Conservation (phyloP, 1,139 yeast genomes). For the Nematodospora anomalae region DNA sequence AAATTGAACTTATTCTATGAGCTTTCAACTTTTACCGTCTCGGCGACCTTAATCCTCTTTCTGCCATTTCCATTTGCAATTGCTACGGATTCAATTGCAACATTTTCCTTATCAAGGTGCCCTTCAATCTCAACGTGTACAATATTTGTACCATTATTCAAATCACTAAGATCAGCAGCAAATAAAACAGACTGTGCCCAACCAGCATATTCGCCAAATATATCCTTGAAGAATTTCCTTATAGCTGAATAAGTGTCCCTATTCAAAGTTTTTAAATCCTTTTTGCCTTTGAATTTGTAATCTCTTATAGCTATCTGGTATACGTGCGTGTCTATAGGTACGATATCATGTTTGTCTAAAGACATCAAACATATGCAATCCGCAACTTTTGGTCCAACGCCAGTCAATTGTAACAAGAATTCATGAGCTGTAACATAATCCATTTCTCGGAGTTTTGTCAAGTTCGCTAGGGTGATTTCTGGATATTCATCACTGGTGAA, state of each 20-base stretch:
- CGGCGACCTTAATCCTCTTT: not conserved
- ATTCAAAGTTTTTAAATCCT: constrained; percentile 49
- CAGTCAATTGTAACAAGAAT: constrained; percentile 65
- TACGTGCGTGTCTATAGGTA: constrained; percentile 97
- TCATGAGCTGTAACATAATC: constrained; percentile 62
- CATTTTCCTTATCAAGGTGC: not conserved
- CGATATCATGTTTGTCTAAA: constrained; percentile 80
- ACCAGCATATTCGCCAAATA: constrained; percentile 93
- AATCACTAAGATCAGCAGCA: constrained; percentile 73
- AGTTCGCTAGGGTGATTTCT: constrained; percentile 29
- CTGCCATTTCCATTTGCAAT: not conserved
- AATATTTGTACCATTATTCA: constrained; percentile 51
- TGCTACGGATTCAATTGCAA: not conserved
- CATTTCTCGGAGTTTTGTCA: constrained; percentile 38
- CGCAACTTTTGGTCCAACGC: constrained; percentile 98
- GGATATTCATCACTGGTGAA: constrained; percentile 39
- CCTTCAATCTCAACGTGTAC: constrained; percentile 6
- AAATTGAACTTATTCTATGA: no score
- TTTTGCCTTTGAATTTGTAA: constrained; percentile 58
- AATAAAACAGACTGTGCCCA: constrained; percentile 97
- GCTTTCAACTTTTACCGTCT: not conserved
- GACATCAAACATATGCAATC: constrained; percentile 92
- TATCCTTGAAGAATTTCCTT: constrained; percentile 56
- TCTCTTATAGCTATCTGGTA: constrained; percentile 86
- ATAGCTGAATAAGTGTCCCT: constrained; percentile 63